Evolutionary conservation across 129 eudicot species (phyloP).

Genomic region (Artemisia argyi): DNA sequence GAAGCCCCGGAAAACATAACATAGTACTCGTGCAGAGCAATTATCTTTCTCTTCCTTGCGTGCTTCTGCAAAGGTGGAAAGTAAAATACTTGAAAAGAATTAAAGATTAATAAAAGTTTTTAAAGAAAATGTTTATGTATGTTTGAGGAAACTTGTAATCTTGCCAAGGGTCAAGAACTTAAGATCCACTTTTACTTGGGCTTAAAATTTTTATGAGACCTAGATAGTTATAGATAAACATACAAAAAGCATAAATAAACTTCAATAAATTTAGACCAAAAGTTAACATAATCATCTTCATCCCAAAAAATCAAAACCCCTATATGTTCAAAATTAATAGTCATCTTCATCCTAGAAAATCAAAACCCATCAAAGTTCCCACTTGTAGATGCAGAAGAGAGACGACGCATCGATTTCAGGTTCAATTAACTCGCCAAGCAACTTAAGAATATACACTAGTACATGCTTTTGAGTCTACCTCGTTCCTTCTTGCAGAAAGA

Average conservation of each 20-base stretch:
- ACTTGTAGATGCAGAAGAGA: neutral
- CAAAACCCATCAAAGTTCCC: neutral
- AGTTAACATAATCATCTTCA: neutral
- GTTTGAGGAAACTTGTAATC: no score
- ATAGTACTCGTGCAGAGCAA: no score
- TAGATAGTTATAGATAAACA: neutral
- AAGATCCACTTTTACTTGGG: no score
- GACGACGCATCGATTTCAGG: neutral
- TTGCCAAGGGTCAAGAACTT: no score
- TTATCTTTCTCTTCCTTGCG: no score
- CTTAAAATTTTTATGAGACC: no score
- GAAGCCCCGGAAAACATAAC: no score
- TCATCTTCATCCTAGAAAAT: neutral
- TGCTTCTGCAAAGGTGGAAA: no score
- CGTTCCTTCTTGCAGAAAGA: neutral
- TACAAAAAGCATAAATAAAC: neutral
- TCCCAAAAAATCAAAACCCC: neutral
- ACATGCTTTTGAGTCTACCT: constrained; percentile 20
- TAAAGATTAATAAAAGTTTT: no score
- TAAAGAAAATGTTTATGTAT: no score
- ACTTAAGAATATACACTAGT: constrained; percentile 12
- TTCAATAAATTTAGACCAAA: neutral
- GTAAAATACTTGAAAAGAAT: no score
- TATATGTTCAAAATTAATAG: constrained; percentile 6
- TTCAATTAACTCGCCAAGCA: neutral